Evolutionary conservation across 2,329 filamentous ascomycete genomes (phyloP).

Genomic region (Exserohilum rostratum): DNA sequence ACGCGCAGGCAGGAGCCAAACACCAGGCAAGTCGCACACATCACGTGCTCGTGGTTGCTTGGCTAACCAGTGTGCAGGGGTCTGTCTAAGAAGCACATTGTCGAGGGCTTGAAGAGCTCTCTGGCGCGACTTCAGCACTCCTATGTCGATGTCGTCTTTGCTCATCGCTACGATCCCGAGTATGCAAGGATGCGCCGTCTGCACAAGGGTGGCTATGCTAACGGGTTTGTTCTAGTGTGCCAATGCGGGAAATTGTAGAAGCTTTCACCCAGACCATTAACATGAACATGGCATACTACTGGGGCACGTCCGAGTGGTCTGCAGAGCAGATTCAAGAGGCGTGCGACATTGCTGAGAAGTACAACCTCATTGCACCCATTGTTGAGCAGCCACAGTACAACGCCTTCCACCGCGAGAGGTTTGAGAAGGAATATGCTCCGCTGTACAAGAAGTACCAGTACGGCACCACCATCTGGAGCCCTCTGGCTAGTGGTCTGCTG

Average conservation of each 20-base stretch:
- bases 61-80: conserved; percentile 35
- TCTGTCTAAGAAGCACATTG: conserved; percentile 57
- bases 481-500: conserved; percentile 62
- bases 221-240: conserved; percentile 49
- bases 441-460: conserved; percentile 63
- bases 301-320: conserved; percentile 64
- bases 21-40: conserved; percentile 37
- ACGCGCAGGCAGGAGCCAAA: conserved; percentile 64
- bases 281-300: conserved; percentile 63
- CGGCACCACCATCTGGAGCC: conserved; percentile 61
- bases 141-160: conserved; percentile 71
- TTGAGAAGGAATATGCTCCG: conserved; percentile 66
- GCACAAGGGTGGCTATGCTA: neutral
- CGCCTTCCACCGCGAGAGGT: conserved; percentile 65
- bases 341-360: conserved; percentile 64
- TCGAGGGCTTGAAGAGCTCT: conserved; percentile 65
- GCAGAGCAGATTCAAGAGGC: conserved; percentile 66
- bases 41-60: neutral
- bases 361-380: conserved; percentile 64
- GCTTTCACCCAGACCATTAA: conserved; percentile 59
- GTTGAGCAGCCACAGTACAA: conserved; percentile 66
- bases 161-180: conserved; percentile 64
- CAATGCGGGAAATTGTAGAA: conserved; percentile 68
- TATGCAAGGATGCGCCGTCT: conserved; percentile 17
- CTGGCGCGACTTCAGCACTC: conserved; percentile 65